Base-by-base conservation (phyloP, 352 stramenopile genomes). In the Phytopythium delawarense region DNA sequence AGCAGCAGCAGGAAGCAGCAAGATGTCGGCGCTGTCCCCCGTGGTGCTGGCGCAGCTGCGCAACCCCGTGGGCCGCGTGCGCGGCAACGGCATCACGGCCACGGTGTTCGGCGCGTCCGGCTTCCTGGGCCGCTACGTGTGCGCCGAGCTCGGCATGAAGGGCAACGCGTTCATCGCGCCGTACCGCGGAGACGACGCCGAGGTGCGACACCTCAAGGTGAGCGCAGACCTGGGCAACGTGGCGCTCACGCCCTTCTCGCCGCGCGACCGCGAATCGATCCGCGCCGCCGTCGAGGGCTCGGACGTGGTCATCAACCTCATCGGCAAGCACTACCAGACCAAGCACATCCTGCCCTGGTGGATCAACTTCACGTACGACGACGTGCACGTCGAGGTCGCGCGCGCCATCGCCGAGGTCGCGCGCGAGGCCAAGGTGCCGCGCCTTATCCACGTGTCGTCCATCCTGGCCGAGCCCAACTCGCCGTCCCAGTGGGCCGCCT, bases 251-350 rank as follows among this genome's bases (percentile, higher is more conserved):
- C 79, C 81, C 40, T 96, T 96, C 70, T 76, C 87, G 66, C 81
- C 89, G 25, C 89, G 92, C 23, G 96, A 99, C 80, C 78, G 87
- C 50, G 91, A 98, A 57, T 96, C 88, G 52, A 98, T 99, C 55
- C 76, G 82, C 44, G 77, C 97, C 42, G 84, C 94, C 1, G 92
- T 99, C 44, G 71, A 88, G 32, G 91, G 96, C 75, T 92, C 89
- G 37, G 96, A 99, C 66, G 79, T 98, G 63, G 97, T 99, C 39
- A 94, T 99, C 69, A 99, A 99, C 76, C 64, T 99, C 13, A 89
- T 99, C 56, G 97, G 96, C 52, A 99, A 99, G 70, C 84, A 98
- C 76, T 99, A 99, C 74, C 94, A 99, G 76, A 98, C 96, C 37
- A 97, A 97, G 78, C 87, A 98, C 72, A 74, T 98, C 4, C 72